phyloP scores from a whole-genome alignment of 1,139 yeast species.

The Geotrichum cucujoidarum region DNA sequence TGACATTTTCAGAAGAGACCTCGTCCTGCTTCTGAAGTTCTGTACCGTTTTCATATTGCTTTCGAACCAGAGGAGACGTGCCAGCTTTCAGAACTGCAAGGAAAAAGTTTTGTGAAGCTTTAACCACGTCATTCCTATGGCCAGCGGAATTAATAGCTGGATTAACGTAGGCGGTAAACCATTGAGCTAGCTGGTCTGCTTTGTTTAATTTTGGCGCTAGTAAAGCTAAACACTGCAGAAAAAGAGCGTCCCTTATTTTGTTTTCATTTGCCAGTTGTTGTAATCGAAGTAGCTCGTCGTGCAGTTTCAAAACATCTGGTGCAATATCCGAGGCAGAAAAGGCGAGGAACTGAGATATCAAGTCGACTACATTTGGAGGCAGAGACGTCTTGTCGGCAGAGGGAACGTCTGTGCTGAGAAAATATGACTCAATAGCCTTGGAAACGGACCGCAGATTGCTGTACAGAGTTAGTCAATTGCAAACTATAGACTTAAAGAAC shows the following conservation, averaged over 20 bases:
- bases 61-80: constrained; percentile 8
- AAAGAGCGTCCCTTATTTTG: constrained; percentile 38
- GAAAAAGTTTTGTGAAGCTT: constrained; percentile 45
- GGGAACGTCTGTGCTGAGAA: constrained; percentile 4
- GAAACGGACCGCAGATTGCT: constrained; percentile 23
- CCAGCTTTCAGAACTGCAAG: constrained; percentile 33
- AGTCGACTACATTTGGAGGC: constrained; percentile 6
- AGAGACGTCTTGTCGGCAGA: constrained; percentile 1
- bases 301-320: constrained; percentile 33
- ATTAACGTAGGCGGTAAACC: constrained; percentile 50
- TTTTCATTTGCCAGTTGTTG: constrained; percentile 39
- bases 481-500: neutral
- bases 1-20: neutral
- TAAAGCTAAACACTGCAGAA: constrained; percentile 44
- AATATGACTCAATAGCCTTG: constrained; percentile 20
- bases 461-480: neutral
- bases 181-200: constrained; percentile 42
- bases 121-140: constrained; percentile 38
- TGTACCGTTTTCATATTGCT: constrained; percentile 21
- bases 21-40: neutral
- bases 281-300: constrained; percentile 47
- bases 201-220: constrained; percentile 41
- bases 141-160: constrained; percentile 64
- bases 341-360: neutral
- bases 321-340: neutral